Evolutionary conservation across 2,329 filamentous ascomycete species (phyloP).

Genomic region (Diaporthe sp.): DNA sequence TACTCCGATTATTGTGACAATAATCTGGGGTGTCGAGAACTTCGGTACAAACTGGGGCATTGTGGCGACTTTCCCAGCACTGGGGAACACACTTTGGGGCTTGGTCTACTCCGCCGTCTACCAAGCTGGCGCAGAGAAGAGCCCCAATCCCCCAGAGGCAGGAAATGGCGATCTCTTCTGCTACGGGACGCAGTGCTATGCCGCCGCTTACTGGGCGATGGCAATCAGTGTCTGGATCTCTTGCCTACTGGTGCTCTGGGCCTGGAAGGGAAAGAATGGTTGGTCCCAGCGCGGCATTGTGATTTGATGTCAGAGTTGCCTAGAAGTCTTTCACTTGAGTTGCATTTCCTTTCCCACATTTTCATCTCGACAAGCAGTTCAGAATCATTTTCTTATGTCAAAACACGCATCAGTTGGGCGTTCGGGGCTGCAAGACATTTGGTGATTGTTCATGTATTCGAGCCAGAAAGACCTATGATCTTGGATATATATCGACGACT

Average conservation of each 20-base stretch:
- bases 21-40: slow-evolving; percentile 98
- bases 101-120: slow-evolving; percentile 87
- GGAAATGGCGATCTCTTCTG: slow-evolving; percentile 71
- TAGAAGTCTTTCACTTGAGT: not conserved
- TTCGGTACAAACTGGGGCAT: slow-evolving; percentile 99
- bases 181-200: slow-evolving; percentile 85
- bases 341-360: not conserved
- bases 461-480: not conserved
- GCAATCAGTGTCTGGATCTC: slow-evolving; percentile 83
- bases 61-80: slow-evolving; percentile 88
- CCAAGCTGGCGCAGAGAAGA: slow-evolving; percentile 69
- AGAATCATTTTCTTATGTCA: not conserved
- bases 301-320: slow-evolving; percentile 48
- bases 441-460: not conserved
- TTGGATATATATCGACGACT: not conserved
- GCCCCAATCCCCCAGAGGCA: slow-evolving; percentile 38
- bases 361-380: not conserved
- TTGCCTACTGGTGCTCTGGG: slow-evolving; percentile 76
- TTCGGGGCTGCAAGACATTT: slow-evolving; percentile 5
- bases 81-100: slow-evolving; percentile 91
- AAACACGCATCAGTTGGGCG: slow-evolving; percentile 23
- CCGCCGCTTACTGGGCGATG: slow-evolving; percentile 86
- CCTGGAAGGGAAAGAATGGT: slow-evolving; percentile 82
- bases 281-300: slow-evolving; percentile 84
- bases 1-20: slow-evolving; percentile 91